Evolutionary conservation across 305 asterid species (phyloP), one percentile per base, ranked within the genome.

Genomic region (Salvia sclarea): DNA sequence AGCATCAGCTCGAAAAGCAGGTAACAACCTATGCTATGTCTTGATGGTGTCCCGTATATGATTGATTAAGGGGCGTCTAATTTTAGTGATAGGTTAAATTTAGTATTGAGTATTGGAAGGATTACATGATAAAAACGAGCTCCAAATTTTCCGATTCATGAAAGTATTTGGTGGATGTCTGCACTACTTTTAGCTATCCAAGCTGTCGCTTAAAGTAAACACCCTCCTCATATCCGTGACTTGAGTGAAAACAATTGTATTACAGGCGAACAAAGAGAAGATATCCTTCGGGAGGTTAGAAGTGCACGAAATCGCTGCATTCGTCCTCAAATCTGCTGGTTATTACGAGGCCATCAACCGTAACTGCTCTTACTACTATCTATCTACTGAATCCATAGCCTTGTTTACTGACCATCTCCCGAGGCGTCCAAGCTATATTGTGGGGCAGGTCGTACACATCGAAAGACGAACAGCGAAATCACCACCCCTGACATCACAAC

Each of bases 1-100:
- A 88, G 79, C 91, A 84, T 86, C 95, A 87, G 63, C 86, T 68
- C n/a, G 97, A 94, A 81, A 91, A 91, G 69, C 99, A 94, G 99
- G 99, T 87, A 75, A 49, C 28, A 75, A 49, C 28, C 8, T n/a
- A 37, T 16, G 59, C 28, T 59, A 10, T 38, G 13, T 61, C 62
- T 37, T 10, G 30, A 33, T 48, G 10, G 41, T 22, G 24, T 61
- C 17, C 3, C 52, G 13, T 35, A 35, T 8, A 35, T 35, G 35
- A 30, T 30, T 30, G 6, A 2, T 30, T 30, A 4, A 30, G 35
- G 35, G 35, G 35, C 31, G 31, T 33, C 7, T 33, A 6, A 1
- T 28, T 1, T 28, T 28, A 28, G 33, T 28, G 33, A 28, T 28
- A 28, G 33, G 5, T 28, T 28, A 28, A 3, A 28, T 28, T 25